Evolutionary conservation across 495 filamentous ascomycete genomes (phyloP), one percentile per base, ranked within the genome.

Genomic region (Aspergillus bridgeri): DNA sequence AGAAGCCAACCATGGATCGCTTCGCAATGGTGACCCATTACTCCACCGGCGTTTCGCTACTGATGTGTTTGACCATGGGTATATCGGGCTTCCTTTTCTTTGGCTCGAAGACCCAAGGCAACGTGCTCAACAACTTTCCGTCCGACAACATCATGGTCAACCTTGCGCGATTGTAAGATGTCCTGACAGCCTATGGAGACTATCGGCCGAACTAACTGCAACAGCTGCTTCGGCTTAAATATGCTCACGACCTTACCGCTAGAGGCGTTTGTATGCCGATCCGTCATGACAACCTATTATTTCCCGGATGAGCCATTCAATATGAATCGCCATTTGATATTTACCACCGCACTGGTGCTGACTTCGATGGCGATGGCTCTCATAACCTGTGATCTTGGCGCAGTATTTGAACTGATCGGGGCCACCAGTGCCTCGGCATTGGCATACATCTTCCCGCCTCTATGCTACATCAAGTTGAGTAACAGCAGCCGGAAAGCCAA

Each of bases 51-150:
- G 83, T 97, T 23, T 96, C 92, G 42, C 89, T 96, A 81, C 23
- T 92, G 5, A 91, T 92, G 56, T 98, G 94, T 63, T 75, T 98
- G 52, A 72, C 86, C 29, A 91, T 98, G 89, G 95, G 90, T 5
- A 78, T 96, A 7, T 83, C 87, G 2, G 94, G 94, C 27, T 98
- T 96, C 71, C 79, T 98, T 15, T 92, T 87, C 44, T 98, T 98
- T 60, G 92, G 95, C 53, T 89, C 92, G 65, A 85, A 87, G 58
- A 98, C 94, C 1, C 77, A 90, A 64, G 94, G 94, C 55, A 98
- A 98, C 69, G 91, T 98, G 42, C 85, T 98, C 54, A 98, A 98
- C 75, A 98, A 98, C 73, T 97, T 98, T 68, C 91, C 94, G 4
- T 78, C 83, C 7, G 83, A 91, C 66, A 97, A 96, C 70, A 81